Percentiles rank a stretch among this genome's conserved stretches.
These are phyloP conservation scores for Wickerhamomyces sp. DNA, from an alignment of 1,139 yeast genomes.

Conservation along the genomic window DNA sequence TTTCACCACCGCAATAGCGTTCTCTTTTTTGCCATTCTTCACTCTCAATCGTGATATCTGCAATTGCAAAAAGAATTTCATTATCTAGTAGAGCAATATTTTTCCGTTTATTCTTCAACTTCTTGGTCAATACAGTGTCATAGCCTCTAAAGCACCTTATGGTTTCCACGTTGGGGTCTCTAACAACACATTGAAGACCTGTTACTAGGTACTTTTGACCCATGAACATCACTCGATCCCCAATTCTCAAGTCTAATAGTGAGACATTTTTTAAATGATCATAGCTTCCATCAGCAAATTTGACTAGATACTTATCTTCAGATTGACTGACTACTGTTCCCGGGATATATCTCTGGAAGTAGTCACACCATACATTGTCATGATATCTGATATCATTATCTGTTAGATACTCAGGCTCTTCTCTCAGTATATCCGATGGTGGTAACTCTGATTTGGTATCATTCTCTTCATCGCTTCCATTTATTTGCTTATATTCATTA, in stretches of 20 bases:
- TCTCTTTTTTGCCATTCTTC: constrained; percentile 27
- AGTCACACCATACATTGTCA: constrained; percentile 32
- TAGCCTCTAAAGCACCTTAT: constrained; percentile 58
- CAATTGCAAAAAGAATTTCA: constrained; percentile 13
- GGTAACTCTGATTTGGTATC: background rate
- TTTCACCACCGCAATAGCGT: constrained; percentile 18
- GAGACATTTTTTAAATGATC: constrained; percentile 4
- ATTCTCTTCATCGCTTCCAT: too few relatives aligned
- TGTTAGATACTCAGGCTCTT: constrained; percentile 9
- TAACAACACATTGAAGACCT: constrained; percentile 36
- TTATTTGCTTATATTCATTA: too few relatives aligned
- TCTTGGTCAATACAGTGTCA: constrained; percentile 40
- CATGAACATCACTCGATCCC: constrained; percentile 33
- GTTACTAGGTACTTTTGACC: constrained; percentile 37
- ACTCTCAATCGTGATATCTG: constrained; percentile 22
- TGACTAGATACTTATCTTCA: constrained; percentile 16
- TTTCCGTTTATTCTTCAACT: constrained; percentile 19
- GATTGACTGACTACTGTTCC: constrained; percentile 24
- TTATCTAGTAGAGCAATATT: constrained; percentile 3
- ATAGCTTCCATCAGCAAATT: constrained; percentile 20
- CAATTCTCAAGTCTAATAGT: constrained; percentile 38
- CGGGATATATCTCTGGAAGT: constrained; percentile 29
- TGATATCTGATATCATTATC: constrained; percentile 26
- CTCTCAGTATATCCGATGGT: constrained; percentile 1
- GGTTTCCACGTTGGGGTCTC: constrained; percentile 14